Conservation (phyloP, 2,329 filamentous ascomycete genomes). For the Colletotrichum sp. region DNA sequence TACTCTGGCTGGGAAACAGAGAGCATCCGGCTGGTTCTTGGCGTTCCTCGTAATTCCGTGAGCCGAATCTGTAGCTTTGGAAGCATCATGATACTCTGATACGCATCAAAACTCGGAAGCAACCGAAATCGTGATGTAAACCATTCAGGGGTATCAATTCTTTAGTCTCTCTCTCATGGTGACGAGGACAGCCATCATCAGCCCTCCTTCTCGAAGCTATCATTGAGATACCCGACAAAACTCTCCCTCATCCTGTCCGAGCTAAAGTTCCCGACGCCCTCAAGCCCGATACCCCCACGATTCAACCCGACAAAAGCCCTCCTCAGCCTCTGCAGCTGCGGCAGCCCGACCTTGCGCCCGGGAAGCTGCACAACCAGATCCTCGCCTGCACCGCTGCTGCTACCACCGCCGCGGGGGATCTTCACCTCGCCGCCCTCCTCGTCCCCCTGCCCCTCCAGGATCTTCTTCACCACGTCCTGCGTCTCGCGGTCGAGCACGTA, state of each 20-base stretch:
- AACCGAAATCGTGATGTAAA: background rate
- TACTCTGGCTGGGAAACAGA: background rate
- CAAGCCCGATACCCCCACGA: constrained; percentile 68
- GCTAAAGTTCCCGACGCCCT: constrained; percentile 58
- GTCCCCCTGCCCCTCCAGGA: constrained; percentile 75
- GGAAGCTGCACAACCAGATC: constrained; percentile 70
- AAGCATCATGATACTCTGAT: background rate
- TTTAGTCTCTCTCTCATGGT: background rate
- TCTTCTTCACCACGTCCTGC: constrained; percentile 74
- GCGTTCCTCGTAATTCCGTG: background rate
- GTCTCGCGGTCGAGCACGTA: constrained; percentile 82
- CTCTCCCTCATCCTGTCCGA: constrained; percentile 63
- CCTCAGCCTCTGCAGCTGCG: constrained; percentile 78
- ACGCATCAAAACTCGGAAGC: background rate
- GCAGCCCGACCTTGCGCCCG: constrained; percentile 68
- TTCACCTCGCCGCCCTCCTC: constrained; percentile 62
- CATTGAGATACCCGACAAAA: constrained; percentile 72
- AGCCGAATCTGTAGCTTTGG: background rate
- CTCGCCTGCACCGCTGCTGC: constrained; percentile 1
- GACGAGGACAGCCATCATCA: constrained; percentile 28
- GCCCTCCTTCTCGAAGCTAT: constrained; percentile 64
- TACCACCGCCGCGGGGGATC: constrained; percentile 40
- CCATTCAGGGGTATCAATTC: background rate
- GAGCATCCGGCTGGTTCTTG: background rate
- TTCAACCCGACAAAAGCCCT: constrained; percentile 81